phyloP scores from a whole-genome alignment of 768 basidiomycete genomes.

The Steccherinum ochraceum region DNA sequence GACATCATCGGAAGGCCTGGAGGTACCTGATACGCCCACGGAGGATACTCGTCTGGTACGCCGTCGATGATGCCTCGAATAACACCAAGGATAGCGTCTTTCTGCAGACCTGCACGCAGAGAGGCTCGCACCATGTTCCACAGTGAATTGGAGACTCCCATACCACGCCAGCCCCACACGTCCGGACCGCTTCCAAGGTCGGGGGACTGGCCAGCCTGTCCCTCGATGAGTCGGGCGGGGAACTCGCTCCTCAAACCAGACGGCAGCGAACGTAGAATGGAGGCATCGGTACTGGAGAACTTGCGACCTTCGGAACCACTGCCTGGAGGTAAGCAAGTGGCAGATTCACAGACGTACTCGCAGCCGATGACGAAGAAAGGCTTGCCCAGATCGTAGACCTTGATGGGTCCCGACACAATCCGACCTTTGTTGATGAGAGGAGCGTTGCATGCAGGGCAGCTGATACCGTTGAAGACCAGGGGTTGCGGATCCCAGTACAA shows the following conservation, averaged over 20 bases:
- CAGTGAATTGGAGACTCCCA: conserved; percentile 62
- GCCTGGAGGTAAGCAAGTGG: conserved; percentile 33
- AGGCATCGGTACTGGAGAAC: conserved; percentile 67
- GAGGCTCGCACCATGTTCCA: conserved; percentile 70
- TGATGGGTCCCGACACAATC: conserved; percentile 69
- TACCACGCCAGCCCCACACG: conserved; percentile 73
- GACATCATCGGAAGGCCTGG: background rate
- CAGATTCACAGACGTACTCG: conserved; percentile 62
- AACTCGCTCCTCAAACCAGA: conserved; percentile 66
- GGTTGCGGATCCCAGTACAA: conserved; percentile 87
- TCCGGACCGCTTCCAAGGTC: conserved; percentile 50
- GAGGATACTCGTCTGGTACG: conserved; percentile 24
- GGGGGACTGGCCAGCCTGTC: conserved; percentile 33
- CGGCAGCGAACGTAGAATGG: conserved; percentile 66
- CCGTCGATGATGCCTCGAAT: conserved; percentile 55
- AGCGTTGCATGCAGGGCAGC: conserved; percentile 59
- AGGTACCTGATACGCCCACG: background rate
- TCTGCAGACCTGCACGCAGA: conserved; percentile 51
- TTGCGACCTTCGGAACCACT: conserved; percentile 48
- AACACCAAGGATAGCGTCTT: conserved; percentile 54
- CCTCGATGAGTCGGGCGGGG: conserved; percentile 55
- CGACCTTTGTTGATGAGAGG: conserved; percentile 63
- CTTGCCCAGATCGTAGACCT: conserved; percentile 72
- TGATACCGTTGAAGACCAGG: conserved; percentile 76
- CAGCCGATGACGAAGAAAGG: conserved; percentile 86